A percentile compares a stretch with the other conserved stretches of the same genome.
These are phyloP conservation scores for Aspergillus biplanus DNA, from an alignment of 495 filamentous ascomycete genomes.

Conservation along the genomic window DNA sequence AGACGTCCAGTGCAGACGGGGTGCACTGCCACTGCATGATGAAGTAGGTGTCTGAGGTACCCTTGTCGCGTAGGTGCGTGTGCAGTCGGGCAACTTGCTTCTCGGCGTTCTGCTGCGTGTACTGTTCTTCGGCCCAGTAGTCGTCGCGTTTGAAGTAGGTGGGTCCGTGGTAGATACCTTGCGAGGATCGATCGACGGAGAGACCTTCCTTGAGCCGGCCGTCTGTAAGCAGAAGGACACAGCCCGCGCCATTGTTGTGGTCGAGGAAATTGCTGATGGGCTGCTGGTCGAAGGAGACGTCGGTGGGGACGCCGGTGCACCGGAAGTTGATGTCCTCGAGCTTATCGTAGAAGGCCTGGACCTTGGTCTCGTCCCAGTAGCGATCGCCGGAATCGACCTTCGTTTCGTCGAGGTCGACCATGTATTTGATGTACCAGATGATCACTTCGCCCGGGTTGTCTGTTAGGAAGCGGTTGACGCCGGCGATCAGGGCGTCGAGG, in stretches of 20 bases:
- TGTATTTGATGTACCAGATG: background rate
- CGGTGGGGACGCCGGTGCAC: background rate
- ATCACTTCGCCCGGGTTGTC: background rate
- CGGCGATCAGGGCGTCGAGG: background rate
- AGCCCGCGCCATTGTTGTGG: background rate
- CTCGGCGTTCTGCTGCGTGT: background rate
- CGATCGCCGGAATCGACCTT: background rate
- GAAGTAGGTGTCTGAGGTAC: background rate
- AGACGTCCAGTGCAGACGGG: background rate
- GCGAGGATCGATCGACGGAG: background rate
- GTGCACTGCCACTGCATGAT: constrained; percentile 1
- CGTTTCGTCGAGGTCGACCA: background rate
- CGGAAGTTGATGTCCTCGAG: background rate
- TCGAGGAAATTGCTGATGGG: background rate
- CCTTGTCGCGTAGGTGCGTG: background rate
- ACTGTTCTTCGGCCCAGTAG: background rate
- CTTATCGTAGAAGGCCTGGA: background rate
- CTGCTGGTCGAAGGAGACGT: background rate
- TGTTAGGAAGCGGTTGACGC: background rate
- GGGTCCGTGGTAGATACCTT: background rate
- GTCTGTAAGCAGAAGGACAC: background rate
- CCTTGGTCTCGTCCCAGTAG: background rate
- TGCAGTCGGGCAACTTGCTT: background rate
- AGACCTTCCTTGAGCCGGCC: background rate
- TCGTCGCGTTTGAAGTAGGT: background rate